phyloP scores from a whole-genome alignment of 495 filamentous ascomycete species.

The Penicillium subrubescens region DNA sequence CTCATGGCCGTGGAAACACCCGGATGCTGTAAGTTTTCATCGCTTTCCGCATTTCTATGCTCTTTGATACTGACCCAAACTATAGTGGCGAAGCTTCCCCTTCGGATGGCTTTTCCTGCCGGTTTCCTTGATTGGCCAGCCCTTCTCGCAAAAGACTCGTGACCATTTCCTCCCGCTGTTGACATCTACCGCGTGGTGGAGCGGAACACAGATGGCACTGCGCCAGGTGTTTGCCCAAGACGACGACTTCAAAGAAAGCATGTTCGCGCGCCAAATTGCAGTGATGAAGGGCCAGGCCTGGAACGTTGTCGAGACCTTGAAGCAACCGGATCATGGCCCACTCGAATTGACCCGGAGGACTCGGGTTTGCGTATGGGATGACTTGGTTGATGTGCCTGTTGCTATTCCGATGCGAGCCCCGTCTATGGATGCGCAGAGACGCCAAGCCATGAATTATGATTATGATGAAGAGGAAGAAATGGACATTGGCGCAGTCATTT shows the following conservation, averaged over 20 bases:
- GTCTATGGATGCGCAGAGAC: constrained; percentile 71
- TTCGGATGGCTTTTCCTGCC: constrained; percentile 99
- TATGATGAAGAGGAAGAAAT: constrained; percentile 78
- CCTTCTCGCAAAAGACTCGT: constrained; percentile 88
- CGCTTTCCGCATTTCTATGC: not conserved
- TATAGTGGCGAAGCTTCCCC: constrained; percentile 82
- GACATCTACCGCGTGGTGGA: constrained; percentile 95
- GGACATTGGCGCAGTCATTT: constrained; percentile 80
- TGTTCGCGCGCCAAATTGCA: constrained; percentile 95
- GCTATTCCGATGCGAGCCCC: constrained; percentile 85
- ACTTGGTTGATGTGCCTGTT: constrained; percentile 92
- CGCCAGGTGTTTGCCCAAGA: constrained; percentile 86
- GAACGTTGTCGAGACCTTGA: constrained; percentile 98
- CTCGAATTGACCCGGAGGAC: constrained; percentile 88
- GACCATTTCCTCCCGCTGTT: constrained; percentile 92
- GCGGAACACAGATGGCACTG: constrained; percentile 84
- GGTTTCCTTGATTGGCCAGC: constrained; percentile 92
- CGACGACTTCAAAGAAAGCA: constrained; percentile 94
- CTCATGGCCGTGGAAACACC: constrained; percentile 99
- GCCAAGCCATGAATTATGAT: constrained; percentile 49
- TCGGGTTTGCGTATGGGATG: constrained; percentile 96
- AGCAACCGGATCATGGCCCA: constrained; percentile 87
- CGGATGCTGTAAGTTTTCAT: constrained; percentile 70
- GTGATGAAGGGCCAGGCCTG: constrained; percentile 99
- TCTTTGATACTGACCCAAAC: constrained; percentile 22